These are phyloP conservation scores for Coniochaeta pulveracea DNA, from an alignment of 2,329 filamentous ascomycete genomes.

Conservation along the genomic window DNA sequence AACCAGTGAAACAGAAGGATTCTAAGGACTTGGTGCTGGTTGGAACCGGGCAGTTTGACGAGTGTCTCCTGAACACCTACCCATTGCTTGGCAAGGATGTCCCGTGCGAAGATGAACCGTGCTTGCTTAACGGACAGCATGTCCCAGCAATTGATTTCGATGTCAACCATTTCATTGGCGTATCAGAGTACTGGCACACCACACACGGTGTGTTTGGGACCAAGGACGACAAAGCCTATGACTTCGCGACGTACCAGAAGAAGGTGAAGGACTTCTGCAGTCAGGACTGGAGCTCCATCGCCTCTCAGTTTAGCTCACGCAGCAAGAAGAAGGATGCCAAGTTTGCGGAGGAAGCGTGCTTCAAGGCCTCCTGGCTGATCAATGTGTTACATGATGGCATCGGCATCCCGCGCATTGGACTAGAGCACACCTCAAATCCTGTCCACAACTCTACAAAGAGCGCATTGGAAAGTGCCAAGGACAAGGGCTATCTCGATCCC, in stretches of 20 bases:
- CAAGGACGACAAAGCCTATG: constrained; percentile 71
- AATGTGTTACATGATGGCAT: constrained; percentile 95
- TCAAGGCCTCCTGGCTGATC: constrained; percentile 97
- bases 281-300: constrained; percentile 69
- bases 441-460: constrained; percentile 63
- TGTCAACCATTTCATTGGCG: constrained; percentile 93
- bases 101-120: constrained; percentile 72
- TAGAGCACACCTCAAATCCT: constrained; percentile 49
- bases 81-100: constrained; percentile 84
- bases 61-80: constrained; percentile 72
- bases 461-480: constrained; percentile 54
- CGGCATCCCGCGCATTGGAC: constrained; percentile 73
- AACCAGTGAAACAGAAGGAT: constrained; percentile 28
- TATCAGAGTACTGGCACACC: constrained; percentile 98
- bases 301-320: constrained; percentile 48
- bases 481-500: constrained; percentile 66
- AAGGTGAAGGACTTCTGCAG: constrained; percentile 78
- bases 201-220: constrained; percentile 88
- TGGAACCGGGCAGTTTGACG: constrained; percentile 78
- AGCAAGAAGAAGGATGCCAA: constrained; percentile 60
- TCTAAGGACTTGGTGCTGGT: constrained; percentile 44
- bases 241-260: constrained; percentile 80
- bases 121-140: constrained; percentile 81
- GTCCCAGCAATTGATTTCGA: constrained; percentile 94
- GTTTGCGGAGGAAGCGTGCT: constrained; percentile 79